Evolutionary conservation across 805 yeast genomes (phyloP).

Genomic region (Yarrowia sp.): DNA sequence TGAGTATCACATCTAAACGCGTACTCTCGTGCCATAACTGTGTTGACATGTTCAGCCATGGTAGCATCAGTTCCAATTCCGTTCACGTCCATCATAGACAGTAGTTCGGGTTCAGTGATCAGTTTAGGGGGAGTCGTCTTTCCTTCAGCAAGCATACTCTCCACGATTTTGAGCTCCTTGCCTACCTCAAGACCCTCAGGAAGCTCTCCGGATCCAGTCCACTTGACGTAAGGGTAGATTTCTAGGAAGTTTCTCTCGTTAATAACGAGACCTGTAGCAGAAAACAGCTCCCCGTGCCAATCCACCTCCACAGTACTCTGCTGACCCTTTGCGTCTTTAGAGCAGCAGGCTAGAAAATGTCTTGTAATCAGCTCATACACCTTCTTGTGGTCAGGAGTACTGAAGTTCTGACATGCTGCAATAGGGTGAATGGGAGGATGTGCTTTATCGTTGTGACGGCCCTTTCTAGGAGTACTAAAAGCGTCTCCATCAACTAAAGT

Average conservation of each 20-base stretch:
- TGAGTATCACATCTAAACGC: conserved; percentile 54
- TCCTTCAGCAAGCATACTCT: conserved; percentile 72
- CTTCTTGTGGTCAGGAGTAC: conserved; percentile 59
- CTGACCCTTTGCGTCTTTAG: conserved; percentile 85
- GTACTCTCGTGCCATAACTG: conserved; percentile 72
- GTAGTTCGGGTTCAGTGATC: conserved; percentile 90
- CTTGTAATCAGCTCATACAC: conserved; percentile 88
- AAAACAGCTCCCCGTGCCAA: conserved; percentile 83
- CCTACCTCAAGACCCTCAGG: conserved; percentile 65
- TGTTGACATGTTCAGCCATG: conserved; percentile 95
- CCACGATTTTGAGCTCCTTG: conserved; percentile 62
- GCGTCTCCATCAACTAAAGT: conserved; percentile 54
- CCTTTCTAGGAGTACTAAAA: conserved; percentile 74
- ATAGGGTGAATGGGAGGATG: conserved; percentile 99
- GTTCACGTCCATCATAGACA: conserved; percentile 92
- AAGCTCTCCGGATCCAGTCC: conserved; percentile 69
- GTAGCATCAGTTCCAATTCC: conserved; percentile 99
- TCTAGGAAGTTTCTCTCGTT: conserved; percentile 78
- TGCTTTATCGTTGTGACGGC: conserved; percentile 88
- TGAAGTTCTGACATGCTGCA: conserved; percentile 47
- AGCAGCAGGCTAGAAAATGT: conserved; percentile 89
- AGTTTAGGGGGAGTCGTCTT: conserved; percentile 80
- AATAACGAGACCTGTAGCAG: conserved; percentile 77
- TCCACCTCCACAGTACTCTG: conserved; percentile 64
- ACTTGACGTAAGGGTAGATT: conserved; percentile 75